Conservation (phyloP, 75 land plant species). For the Cunninghamia lanceolata region DNA sequence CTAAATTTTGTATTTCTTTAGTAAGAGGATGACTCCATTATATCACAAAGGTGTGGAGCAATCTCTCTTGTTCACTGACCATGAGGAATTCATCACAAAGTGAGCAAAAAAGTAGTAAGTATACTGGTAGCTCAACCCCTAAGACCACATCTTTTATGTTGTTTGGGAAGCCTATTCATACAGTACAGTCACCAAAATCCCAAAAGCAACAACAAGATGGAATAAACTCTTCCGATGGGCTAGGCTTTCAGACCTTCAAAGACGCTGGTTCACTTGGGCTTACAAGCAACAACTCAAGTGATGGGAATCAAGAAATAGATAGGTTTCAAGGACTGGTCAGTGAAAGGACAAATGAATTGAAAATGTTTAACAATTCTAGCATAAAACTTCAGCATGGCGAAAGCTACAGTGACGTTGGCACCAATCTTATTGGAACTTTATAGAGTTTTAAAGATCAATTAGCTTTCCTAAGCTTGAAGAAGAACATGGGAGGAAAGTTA, state of each 20-base stretch:
- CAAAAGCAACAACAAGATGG: slow-evolving; percentile 27
- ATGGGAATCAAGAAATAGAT: slow-evolving; percentile 44
- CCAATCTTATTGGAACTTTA: slow-evolving; percentile 16
- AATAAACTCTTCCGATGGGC: slow-evolving; percentile 42
- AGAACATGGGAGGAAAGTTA: slow-evolving; percentile 3
- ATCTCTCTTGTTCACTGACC: slow-evolving; percentile 44
- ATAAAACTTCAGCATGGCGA: background rate
- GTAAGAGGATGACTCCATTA: too few relatives aligned
- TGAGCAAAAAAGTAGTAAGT: slow-evolving; percentile 20
- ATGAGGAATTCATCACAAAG: slow-evolving; percentile 26
- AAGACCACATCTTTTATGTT: slow-evolving; percentile 59
- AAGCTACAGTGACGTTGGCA: background rate
- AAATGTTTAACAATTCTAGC: background rate
- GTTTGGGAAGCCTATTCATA: slow-evolving; percentile 80
- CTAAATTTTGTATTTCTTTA: too few relatives aligned
- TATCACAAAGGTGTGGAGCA: slow-evolving; percentile 9
- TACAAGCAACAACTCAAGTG: slow-evolving; percentile 38
- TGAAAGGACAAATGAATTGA: slow-evolving; percentile 2
- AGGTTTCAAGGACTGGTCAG: slow-evolving; percentile 10
- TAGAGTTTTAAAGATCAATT: slow-evolving; percentile 33
- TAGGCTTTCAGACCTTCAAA: slow-evolving; percentile 10
- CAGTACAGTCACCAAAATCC: slow-evolving; percentile 29
- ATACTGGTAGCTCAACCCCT: slow-evolving; percentile 11
- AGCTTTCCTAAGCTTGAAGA: background rate
- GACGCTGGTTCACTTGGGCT: slow-evolving; percentile 18